These are phyloP conservation scores for Suillus tomentosus DNA, from an alignment of 768 basidiomycete species.

Conservation along the genomic window DNA sequence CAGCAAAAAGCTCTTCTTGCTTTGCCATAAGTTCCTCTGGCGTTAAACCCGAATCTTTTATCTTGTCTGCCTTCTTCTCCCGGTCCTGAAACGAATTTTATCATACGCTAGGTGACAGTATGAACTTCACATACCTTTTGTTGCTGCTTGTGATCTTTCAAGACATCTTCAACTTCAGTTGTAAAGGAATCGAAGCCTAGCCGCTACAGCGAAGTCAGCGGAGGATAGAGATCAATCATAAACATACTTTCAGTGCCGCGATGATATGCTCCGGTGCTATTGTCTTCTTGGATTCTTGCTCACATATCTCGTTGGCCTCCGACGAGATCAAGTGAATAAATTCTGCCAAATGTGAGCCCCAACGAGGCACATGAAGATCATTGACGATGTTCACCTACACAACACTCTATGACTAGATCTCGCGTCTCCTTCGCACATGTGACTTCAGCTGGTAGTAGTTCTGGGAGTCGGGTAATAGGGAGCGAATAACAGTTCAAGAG, in stretches of 20 bases:
- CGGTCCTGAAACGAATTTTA: constrained; percentile 57
- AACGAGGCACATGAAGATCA: constrained; percentile 12
- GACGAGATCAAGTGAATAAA: constrained; percentile 98
- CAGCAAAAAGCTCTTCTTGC: constrained; percentile 94
- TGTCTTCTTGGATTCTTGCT: constrained; percentile 97
- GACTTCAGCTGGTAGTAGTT: constrained; percentile 85
- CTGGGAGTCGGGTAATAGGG: constrained; percentile 43
- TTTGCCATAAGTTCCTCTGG: constrained; percentile 86
- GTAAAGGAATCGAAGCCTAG: constrained; percentile 94
- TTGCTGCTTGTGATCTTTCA: constrained; percentile 96
- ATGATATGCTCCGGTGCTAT: constrained; percentile 98
- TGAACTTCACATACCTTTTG: constrained; percentile 65
- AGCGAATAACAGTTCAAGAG: constrained; percentile 14
- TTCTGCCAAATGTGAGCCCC: constrained; percentile 52
- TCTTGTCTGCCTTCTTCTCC: constrained; percentile 90
- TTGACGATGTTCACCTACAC: constrained; percentile 82
- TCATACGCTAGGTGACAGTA: not conserved
- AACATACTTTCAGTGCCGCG: constrained; percentile 78
- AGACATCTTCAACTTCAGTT: constrained; percentile 85
- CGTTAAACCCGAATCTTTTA: constrained; percentile 85
- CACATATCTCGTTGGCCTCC: constrained; percentile 97
- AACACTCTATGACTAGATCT: constrained; percentile 96
- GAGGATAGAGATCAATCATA: not conserved
- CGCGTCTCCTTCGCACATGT: constrained; percentile 94
- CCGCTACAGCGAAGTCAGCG: constrained; percentile 49